Evolutionary conservation across 148 eudicot genomes (phyloP).

Genomic region (Talinum fruticosum): DNA sequence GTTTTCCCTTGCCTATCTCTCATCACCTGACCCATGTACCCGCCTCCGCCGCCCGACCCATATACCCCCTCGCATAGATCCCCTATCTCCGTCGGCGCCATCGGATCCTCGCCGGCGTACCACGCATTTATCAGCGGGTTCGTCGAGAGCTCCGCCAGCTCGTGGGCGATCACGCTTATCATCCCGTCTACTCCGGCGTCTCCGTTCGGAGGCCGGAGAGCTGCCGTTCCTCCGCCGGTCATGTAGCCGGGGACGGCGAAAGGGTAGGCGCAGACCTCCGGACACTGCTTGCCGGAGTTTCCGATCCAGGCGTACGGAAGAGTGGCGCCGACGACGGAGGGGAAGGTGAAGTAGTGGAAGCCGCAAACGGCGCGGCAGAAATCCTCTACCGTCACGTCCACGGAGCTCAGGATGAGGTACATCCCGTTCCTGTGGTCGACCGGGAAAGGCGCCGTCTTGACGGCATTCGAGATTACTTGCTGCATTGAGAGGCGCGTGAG

Average conservation of each 20-base stretch:
- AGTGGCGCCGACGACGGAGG: slow-evolving; percentile 82
- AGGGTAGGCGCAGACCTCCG: slow-evolving; percentile 95
- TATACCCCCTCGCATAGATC: slow-evolving; percentile 91
- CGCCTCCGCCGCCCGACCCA: slow-evolving; percentile 96
- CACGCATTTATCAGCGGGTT: slow-evolving; percentile 90
- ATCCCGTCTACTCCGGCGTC: slow-evolving; percentile 85
- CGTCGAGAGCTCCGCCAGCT: slow-evolving; percentile 78
- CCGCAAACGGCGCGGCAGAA: slow-evolving; percentile 95
- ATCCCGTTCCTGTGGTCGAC: slow-evolving; percentile 79
- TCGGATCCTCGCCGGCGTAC: slow-evolving; percentile 98
- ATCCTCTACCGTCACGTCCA: slow-evolving; percentile 78
- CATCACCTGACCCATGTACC: slow-evolving; percentile 85
- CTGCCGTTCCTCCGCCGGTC: slow-evolving; percentile 55
- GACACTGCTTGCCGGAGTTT: slow-evolving; percentile 78
- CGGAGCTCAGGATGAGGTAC: slow-evolving; percentile 62
- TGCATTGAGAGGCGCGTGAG: slow-evolving; percentile 73
- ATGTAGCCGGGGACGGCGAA: slow-evolving; percentile 82
- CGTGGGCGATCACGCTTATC: slow-evolving; percentile 87
- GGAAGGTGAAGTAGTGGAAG: slow-evolving; percentile 96
- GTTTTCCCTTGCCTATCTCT: slow-evolving; percentile 62
- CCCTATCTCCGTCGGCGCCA: slow-evolving; percentile 93
- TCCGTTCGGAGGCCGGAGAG: slow-evolving; percentile 59
- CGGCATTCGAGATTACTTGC: slow-evolving; percentile 66
- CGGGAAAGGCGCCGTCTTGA: slow-evolving; percentile 54
- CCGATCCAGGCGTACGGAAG: slow-evolving; percentile 97